Evolutionary conservation across 2,329 filamentous ascomycete species (phyloP).

Genomic region (Aspergillus udagawae): DNA sequence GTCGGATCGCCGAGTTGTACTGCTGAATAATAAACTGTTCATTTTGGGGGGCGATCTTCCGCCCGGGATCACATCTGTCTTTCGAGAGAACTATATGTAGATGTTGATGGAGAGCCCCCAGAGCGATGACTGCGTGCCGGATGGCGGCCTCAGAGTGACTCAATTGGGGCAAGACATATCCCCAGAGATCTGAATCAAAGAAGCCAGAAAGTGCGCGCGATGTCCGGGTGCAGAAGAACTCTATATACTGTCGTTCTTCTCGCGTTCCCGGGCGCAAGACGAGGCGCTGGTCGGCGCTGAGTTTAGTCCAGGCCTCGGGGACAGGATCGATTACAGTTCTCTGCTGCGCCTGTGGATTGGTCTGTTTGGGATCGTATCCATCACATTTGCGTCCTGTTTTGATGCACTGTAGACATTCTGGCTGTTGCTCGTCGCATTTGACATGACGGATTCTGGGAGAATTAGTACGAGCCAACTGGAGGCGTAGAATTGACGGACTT

Average conservation of each 20-base stretch:
- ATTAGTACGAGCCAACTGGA: neutral
- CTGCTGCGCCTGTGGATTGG: constrained; percentile 1
- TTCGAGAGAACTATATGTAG: neutral
- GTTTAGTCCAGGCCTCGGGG: neutral
- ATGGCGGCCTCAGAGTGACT: constrained; percentile 45
- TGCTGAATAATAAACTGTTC: constrained; percentile 39
- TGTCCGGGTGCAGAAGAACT: constrained; percentile 40
- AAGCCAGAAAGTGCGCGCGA: constrained; percentile 41
- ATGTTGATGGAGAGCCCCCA: constrained; percentile 46
- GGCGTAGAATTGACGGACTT: constrained; percentile 40
- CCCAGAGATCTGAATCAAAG: constrained; percentile 26
- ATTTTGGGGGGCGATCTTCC: neutral
- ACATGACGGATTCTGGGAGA: constrained; percentile 49
- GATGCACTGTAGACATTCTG: constrained; percentile 50
- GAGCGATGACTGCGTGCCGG: constrained; percentile 48
- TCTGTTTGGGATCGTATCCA: constrained; percentile 39
- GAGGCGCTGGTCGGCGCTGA: constrained; percentile 7
- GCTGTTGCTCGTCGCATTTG: constrained; percentile 55
- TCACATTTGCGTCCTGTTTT: constrained; percentile 55
- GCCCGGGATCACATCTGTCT: neutral
- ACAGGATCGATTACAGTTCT: neutral
- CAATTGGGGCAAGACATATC: constrained; percentile 43
- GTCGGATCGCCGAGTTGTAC: constrained; percentile 47
- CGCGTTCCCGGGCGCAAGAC: constrained; percentile 18
- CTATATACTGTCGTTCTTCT: constrained; percentile 33